These are phyloP conservation scores for Pestalotiopsis sp. DNA, from an alignment of 2,329 filamentous ascomycete species.

Conservation along the genomic window DNA sequence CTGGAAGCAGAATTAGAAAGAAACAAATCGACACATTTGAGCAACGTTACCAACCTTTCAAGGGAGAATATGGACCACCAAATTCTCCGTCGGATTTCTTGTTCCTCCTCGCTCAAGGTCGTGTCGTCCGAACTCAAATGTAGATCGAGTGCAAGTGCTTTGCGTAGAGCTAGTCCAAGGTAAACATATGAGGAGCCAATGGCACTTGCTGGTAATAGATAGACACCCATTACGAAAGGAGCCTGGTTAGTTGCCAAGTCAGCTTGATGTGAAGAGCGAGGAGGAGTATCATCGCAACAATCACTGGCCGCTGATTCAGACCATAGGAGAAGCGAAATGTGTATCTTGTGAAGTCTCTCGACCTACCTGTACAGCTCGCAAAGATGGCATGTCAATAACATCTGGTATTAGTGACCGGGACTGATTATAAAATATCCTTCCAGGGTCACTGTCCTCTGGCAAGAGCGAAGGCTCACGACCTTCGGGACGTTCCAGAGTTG, in stretches of 20 bases:
- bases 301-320: too few relatives aligned
- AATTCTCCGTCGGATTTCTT: constrained; percentile 22
- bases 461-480: not conserved
- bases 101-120: constrained; percentile 20
- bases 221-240: constrained; percentile 34
- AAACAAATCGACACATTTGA: not conserved
- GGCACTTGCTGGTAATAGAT: constrained; percentile 34
- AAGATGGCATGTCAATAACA: constrained; percentile 32
- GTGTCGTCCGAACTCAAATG: constrained; percentile 28
- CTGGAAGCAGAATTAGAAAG: constrained; percentile 12
- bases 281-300: not conserved
- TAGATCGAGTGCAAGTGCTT: constrained; percentile 29
- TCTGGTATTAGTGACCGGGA: constrained; percentile 32
- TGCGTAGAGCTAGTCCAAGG: constrained; percentile 30
- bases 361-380: constrained; percentile 28
- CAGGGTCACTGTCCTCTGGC: constrained; percentile 26
- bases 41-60: constrained; percentile 22
- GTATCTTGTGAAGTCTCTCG: not conserved
- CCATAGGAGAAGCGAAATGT: too few relatives aligned
- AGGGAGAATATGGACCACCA: constrained; percentile 34
- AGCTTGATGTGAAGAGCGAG: too few relatives aligned
- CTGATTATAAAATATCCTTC: constrained; percentile 31
- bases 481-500: constrained; percentile 28
- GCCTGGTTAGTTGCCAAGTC: constrained; percentile 18
- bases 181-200: constrained; percentile 35